Evolutionary conservation across 768 basidiomycete genomes (phyloP).

Genomic region (Clathrus columnatus): DNA sequence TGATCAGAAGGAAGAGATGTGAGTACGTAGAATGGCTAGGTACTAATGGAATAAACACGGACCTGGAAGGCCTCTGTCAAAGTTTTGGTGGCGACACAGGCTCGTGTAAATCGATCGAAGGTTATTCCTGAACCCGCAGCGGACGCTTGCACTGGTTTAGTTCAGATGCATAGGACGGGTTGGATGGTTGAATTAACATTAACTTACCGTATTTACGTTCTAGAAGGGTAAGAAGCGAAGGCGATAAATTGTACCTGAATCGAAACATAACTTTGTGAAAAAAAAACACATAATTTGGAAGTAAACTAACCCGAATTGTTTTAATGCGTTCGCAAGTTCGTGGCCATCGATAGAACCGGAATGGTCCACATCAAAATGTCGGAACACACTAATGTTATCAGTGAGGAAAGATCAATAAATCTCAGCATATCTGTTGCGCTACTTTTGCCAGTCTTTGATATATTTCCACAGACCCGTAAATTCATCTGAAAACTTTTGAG

Average conservation of each 20-base stretch:
- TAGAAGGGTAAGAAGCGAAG: constrained; percentile 53
- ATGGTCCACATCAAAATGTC: constrained; percentile 75
- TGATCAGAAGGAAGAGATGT: background rate
- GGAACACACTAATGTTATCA: constrained; percentile 45
- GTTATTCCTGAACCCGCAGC: constrained; percentile 51
- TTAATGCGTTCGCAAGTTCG: constrained; percentile 62
- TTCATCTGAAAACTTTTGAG: constrained; percentile 19
- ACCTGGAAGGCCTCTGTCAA: constrained; percentile 59
- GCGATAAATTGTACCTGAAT: constrained; percentile 55
- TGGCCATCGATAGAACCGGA: constrained; percentile 67
- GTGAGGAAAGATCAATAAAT: background rate
- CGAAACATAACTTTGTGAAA: background rate
- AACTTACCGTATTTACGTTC: constrained; percentile 74
- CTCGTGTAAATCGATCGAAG: constrained; percentile 82
- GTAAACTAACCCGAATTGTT: constrained; percentile 55
- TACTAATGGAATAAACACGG: background rate
- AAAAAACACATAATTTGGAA: background rate
- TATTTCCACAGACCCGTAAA: constrained; percentile 78
- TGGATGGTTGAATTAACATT: constrained; percentile 14
- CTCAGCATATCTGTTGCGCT: background rate
- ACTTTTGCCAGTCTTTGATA: constrained; percentile 74
- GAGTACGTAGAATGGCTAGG: background rate
- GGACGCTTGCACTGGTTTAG: constrained; percentile 16
- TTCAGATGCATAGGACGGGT: constrained; percentile 21
- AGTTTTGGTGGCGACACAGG: constrained; percentile 76